phyloP scores from a whole-genome alignment of 352 stramenopile genomes.

The Phytophthora brassicae region DNA sequence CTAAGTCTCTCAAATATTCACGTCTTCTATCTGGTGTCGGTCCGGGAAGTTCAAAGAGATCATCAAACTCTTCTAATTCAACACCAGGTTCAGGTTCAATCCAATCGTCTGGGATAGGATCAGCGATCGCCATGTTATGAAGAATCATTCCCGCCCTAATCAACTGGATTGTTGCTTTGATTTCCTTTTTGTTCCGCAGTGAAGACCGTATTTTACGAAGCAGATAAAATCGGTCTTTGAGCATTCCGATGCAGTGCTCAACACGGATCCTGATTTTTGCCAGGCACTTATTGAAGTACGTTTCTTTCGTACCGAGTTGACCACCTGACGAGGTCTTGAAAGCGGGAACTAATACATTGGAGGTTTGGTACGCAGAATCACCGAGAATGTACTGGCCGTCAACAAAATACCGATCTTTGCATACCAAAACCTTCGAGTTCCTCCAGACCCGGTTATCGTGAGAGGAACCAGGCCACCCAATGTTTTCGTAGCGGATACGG shows the following conservation, averaged over 20 bases:
- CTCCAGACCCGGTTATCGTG: background rate
- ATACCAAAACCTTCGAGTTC: background rate
- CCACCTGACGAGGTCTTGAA: background rate
- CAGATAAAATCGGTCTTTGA: background rate
- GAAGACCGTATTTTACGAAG: background rate
- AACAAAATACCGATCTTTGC: background rate
- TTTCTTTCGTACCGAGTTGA: background rate
- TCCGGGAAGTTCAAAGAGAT: background rate
- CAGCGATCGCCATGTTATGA: background rate
- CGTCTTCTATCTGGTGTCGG: background rate
- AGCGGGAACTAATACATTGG: background rate
- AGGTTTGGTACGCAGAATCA: background rate
- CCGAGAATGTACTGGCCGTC: background rate
- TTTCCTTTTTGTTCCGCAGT: background rate
- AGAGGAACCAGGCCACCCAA: background rate
- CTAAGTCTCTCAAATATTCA: background rate
- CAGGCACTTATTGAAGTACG: background rate
- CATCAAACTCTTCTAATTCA: background rate
- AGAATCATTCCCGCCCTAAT: background rate
- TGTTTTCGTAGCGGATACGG: background rate
- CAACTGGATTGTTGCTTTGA: background rate
- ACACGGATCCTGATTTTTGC: background rate
- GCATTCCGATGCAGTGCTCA: background rate
- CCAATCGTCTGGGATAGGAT: background rate
- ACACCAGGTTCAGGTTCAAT: background rate